Percentiles rank a stretch among this genome's conserved stretches.
Evolutionary conservation across 495 filamentous ascomycete species (phyloP).

Genomic region (Podospora tetraspora): DNA sequence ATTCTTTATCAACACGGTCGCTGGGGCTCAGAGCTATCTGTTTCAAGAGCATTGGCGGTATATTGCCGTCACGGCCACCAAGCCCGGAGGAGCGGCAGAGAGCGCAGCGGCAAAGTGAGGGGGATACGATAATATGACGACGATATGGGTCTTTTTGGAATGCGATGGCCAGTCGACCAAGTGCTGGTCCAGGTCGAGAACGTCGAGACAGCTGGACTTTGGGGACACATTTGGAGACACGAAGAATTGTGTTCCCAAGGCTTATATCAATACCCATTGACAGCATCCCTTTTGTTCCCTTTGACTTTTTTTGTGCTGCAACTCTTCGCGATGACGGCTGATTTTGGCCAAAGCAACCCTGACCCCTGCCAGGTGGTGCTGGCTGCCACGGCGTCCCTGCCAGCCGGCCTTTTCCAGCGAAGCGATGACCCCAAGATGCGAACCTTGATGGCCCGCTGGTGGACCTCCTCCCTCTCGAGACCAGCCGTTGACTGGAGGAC

Average conservation of each 20-base stretch:
- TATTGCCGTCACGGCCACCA: constrained; percentile 27
- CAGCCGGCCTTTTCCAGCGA: not conserved
- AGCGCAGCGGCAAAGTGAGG: constrained; percentile 21
- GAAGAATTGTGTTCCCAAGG: not conserved
- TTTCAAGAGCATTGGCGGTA: constrained; percentile 26
- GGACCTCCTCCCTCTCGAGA: constrained; percentile 14
- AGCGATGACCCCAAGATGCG: not conserved
- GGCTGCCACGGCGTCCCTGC: not conserved
- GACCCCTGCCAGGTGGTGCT: not conserved
- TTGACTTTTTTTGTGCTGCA: not conserved
- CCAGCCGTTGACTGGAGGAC: not conserved
- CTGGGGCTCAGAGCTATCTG: constrained; percentile 21
- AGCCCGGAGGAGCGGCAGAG: constrained; percentile 26
- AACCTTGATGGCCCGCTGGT: constrained; percentile 19
- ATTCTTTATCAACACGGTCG: constrained; percentile 31
- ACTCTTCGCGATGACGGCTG: not conserved
- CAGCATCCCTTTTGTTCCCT: not conserved
- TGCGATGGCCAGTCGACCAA: not conserved
- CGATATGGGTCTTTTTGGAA: not conserved
- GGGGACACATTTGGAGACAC: not conserved
- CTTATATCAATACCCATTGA: not conserved
- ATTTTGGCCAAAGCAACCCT: not conserved
- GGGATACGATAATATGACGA: not conserved
- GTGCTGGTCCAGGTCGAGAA: not conserved
- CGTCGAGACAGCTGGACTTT: not conserved